These are phyloP conservation scores for Sclerotinia borealis DNA, from an alignment of 2,329 filamentous ascomycete genomes.

Conservation along the genomic window DNA sequence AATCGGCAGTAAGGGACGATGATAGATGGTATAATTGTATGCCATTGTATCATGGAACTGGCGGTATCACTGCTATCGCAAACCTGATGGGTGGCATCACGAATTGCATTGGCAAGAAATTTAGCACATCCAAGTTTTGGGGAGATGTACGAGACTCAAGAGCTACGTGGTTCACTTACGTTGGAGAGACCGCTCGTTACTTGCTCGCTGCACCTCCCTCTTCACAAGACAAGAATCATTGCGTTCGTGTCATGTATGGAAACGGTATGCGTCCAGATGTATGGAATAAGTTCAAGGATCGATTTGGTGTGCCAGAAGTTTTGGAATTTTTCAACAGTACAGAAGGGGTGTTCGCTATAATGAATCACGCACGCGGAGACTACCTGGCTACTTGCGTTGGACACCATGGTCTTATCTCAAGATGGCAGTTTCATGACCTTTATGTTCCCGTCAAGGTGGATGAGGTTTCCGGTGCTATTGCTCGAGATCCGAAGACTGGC, in stretches of 20 bases:
- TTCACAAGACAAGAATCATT: slow-evolving; percentile 54
- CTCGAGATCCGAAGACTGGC: slow-evolving; percentile 59
- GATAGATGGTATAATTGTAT: slow-evolving; percentile 69
- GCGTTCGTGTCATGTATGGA: slow-evolving; percentile 54
- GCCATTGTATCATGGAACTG: slow-evolving; percentile 30
- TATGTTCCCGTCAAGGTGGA: slow-evolving; percentile 65
- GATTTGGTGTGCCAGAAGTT: slow-evolving; percentile 57
- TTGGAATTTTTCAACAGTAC: slow-evolving; percentile 74
- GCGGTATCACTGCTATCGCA: slow-evolving; percentile 34
- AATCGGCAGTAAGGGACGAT: slow-evolving; percentile 21
- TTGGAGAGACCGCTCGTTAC: slow-evolving; percentile 72
- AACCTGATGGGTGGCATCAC: slow-evolving; percentile 40
- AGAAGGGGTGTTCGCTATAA: slow-evolving; percentile 60
- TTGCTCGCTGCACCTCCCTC: slow-evolving; percentile 61
- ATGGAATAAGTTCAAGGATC: slow-evolving; percentile 56
- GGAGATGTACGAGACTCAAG: slow-evolving; percentile 59
- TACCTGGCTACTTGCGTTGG: slow-evolving; percentile 61
- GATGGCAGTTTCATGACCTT: slow-evolving; percentile 45
- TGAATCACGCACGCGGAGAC: slow-evolving; percentile 55
- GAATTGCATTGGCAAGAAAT: slow-evolving; percentile 58
- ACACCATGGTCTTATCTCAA: slow-evolving; percentile 60
- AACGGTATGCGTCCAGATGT: slow-evolving; percentile 65
- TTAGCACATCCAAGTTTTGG: slow-evolving; percentile 68
- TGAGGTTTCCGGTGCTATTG: slow-evolving; percentile 59
- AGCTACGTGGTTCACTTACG: slow-evolving; percentile 69